Percentiles rank a stretch among this genome's conserved stretches.
Conservation (phyloP, 2,329 filamentous ascomycete genomes). For the Fragosphaeria purpurea region DNA sequence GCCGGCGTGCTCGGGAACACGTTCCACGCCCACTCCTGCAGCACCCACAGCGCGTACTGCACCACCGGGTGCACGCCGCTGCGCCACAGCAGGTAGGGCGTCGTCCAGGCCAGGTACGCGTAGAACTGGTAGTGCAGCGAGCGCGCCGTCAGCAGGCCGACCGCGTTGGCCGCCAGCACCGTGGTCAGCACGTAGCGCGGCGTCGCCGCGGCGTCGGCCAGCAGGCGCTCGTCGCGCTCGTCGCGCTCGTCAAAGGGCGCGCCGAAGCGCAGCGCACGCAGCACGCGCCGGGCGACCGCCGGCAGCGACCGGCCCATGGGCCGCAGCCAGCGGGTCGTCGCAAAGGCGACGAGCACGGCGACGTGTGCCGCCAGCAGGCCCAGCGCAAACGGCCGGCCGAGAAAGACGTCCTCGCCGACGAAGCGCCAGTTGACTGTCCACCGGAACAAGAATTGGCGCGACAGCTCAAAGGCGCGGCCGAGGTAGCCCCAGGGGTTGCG, state of each 20-base stretch:
- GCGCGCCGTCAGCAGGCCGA: constrained; percentile 77
- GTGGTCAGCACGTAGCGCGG: constrained; percentile 66
- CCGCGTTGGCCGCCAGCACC: constrained; percentile 63
- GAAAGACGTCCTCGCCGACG: constrained; percentile 71
- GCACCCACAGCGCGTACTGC: constrained; percentile 59
- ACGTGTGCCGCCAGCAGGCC: constrained; percentile 56
- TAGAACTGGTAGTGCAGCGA: constrained; percentile 95
- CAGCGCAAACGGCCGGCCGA: constrained; percentile 57
- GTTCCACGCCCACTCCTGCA: constrained; percentile 92
- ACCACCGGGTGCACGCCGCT: constrained; percentile 57
- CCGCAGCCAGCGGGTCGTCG: constrained; percentile 59
- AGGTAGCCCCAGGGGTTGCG: constrained; percentile 62
- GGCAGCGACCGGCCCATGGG: constrained; percentile 50
- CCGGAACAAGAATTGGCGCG: constrained; percentile 83
- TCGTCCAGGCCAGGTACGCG: constrained; percentile 80
- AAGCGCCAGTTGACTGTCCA: constrained; percentile 99
- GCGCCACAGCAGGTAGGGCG: constrained; percentile 78
- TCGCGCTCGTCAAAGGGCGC: constrained; percentile 21
- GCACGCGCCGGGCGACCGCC: constrained; percentile 35
- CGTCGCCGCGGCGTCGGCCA: constrained; percentile 50
- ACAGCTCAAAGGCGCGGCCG: constrained; percentile 78
- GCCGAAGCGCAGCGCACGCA: not conserved
- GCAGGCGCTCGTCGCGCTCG: constrained; percentile 41
- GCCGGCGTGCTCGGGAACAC: constrained; percentile 66
- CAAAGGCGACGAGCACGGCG: constrained; percentile 56